Base-by-base conservation (phyloP, 1,284 basidiomycete species). In the Cronartium quercuum region DNA sequence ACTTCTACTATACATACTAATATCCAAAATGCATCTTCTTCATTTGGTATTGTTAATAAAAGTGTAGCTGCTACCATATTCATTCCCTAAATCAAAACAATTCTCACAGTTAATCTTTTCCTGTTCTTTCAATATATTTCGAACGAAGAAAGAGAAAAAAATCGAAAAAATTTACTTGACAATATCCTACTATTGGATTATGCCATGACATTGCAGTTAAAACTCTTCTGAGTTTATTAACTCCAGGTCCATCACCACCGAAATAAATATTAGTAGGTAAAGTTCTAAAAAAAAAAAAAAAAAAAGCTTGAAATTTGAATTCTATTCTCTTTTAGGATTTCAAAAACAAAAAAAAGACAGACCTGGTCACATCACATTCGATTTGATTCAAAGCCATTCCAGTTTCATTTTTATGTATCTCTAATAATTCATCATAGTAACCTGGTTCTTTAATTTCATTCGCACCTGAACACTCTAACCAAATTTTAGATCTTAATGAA, bases 191-290 rank as follows among this genome's bases (percentile, higher is more conserved):
- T 18, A 77, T 76, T 0, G 82, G 82, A 60, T 83, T 82, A 51
- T 81, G 82, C 91, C 91, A 89, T 79, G 92, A 92, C 81, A 95
- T 98, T 0, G 94, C 95, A 35, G 87, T 88, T 80, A 98, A 84
- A 57, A 98, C 90, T 76, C 94, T 85, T 51, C 94, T 85, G 68
- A 98, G 83, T 83, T 98, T 98, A 67, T 89, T 86, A 7, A 98
- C 93, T 0, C 96, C 96, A 0, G 89, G 91, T 0, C 95, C 94
- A 80, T 94, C 91, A 0, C 94, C 91, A 0, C 93, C 95, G 82
- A 98, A 98, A 83, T 95, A 98, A 42, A 98, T 86, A 80, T 98
- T 98, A 57, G 94, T 84, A 0, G 95, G 95, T 89, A 98, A 96
- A 55, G 92, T 95, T 81, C 92, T 74, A 58, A 47, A 47, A 47